These are phyloP conservation scores for Protomyces arabidopsidicola DNA, from an alignment of 1,139 yeast genomes.

Conservation along the genomic window DNA sequence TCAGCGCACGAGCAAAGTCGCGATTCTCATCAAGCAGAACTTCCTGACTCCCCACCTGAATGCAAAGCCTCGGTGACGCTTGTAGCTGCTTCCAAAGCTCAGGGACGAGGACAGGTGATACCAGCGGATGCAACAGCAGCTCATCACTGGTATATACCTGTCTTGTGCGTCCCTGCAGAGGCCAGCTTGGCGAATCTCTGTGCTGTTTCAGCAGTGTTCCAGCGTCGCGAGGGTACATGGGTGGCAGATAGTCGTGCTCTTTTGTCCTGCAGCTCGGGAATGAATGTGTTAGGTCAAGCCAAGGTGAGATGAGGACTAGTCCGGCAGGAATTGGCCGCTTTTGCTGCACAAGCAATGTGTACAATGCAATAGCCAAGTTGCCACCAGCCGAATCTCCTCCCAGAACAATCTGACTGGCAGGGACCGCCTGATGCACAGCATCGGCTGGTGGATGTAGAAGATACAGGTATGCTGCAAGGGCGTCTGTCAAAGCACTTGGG, in stretches of 20 bases:
- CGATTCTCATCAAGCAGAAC: constrained; percentile 22
- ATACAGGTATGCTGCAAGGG: constrained; percentile 30
- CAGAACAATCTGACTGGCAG: constrained; percentile 15
- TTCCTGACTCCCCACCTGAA: constrained; percentile 19
- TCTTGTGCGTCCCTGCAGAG: constrained; percentile 3
- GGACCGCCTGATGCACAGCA: constrained; percentile 17
- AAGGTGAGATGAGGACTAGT: constrained; percentile 31
- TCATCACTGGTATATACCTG: constrained; percentile 15
- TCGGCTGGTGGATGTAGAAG: constrained; percentile 27
- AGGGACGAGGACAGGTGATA: constrained; percentile 16
- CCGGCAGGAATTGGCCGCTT: constrained; percentile 32
- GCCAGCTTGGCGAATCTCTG: constrained; percentile 14
- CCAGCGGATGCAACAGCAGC: constrained; percentile 24
- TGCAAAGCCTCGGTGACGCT: neutral
- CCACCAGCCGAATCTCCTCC: constrained; percentile 31
- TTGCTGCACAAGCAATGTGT: constrained; percentile 8
- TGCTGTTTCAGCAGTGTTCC: constrained; percentile 1
- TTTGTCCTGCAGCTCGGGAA: constrained; percentile 30
- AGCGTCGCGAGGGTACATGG: neutral
- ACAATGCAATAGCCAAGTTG: constrained; percentile 38
- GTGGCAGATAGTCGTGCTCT: constrained; percentile 32
- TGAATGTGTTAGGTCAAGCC: constrained; percentile 32
- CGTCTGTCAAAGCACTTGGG: constrained; percentile 31
- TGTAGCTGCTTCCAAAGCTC: constrained; percentile 3
- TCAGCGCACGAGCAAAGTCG: constrained; percentile 18